These are phyloP conservation scores for Beauveria sp. DNA, from an alignment of 2,329 filamentous ascomycete species.

Conservation along the genomic window DNA sequence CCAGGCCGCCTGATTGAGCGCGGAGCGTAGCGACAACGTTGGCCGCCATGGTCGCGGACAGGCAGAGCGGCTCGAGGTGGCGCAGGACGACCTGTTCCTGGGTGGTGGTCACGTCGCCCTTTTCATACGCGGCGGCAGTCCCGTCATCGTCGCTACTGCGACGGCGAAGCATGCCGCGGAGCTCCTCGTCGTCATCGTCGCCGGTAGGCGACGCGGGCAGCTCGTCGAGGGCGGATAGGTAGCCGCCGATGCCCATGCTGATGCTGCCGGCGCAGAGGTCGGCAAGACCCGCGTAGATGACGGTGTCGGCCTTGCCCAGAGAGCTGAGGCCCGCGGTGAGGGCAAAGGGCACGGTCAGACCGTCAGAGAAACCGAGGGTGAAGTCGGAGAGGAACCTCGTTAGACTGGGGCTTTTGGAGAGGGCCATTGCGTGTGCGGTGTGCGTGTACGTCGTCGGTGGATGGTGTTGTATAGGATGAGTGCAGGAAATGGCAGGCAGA, in stretches of 20 bases:
- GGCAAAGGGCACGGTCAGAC: conserved; percentile 68
- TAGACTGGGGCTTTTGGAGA: conserved; percentile 21
- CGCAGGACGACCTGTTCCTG: conserved; percentile 20
- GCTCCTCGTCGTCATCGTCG: conserved; percentile 17
- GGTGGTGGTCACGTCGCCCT: conserved; percentile 10
- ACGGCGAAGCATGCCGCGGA: conserved; percentile 19
- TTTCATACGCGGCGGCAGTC: conserved; percentile 9
- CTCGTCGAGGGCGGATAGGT: conserved; percentile 49
- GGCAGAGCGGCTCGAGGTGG: conserved; percentile 26
- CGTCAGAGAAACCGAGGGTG: conserved; percentile 67
- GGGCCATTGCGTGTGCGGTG: conserved; percentile 14
- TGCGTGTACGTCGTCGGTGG: background rate
- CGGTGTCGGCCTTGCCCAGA: conserved; percentile 51
- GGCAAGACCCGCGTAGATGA: conserved; percentile 61
- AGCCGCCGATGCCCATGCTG: conserved; percentile 67
- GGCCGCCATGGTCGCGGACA: conserved; percentile 17
- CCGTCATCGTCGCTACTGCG: conserved; percentile 7
- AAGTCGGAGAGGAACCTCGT: conserved; percentile 51
- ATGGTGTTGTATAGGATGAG: background rate
- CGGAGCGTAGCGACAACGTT: conserved; percentile 21
- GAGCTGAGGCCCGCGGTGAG: conserved; percentile 61
- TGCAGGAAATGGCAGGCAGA: background rate
- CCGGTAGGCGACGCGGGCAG: conserved; percentile 10
- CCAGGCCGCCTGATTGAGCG: conserved; percentile 24
- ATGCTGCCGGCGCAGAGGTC: conserved; percentile 66